Base-by-base conservation (phyloP, 2,329 filamentous ascomycete species). In the Diplodia corticola region DNA sequence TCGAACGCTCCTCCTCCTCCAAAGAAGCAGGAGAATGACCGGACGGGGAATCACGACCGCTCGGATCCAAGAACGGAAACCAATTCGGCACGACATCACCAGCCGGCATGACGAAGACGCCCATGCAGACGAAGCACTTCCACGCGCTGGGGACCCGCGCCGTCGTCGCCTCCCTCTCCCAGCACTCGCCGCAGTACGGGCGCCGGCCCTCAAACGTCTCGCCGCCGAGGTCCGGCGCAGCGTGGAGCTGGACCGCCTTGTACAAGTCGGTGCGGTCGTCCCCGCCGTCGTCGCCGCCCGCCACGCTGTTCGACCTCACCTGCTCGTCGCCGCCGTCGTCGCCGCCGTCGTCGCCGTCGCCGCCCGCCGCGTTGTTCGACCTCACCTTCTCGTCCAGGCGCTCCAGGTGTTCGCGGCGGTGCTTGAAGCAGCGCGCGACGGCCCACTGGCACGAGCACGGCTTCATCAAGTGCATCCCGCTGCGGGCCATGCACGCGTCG, bases 371-470 rank as follows among this genome's bases (percentile, higher is more conserved):
- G 13, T 15, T 15, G 13, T 40, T 5, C 5, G 13, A 5, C 37
- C 17, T 3, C 13, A 17, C 37, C 15, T 4, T 13, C 37, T 15
- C 15, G 12, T 17, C 15, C 24, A 51, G 12, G 10, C 4, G 20
- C 40, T 48, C 26, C 40, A 61, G 44, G 15, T 61, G 57, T 3
- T 2, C 3, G 26, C 57, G 40, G 5, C 57, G 57, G 48, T 61
- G 57, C 10, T 37, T 3, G 5, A 61, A 7, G 57, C 57, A 61
- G 22, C 44, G 57, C 2, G 44, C 26, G 6, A 17, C n/a, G 7
- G 17, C 40, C 40, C 44, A 49, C 1, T 33, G 26, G 57, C 57
- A 61, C 5, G 1, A 9, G 44, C 57, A 61, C 40, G 5, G 20
- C 17, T 35, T 5, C n/a, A n/a, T n/a, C n/a, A n/a, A n/a, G n/a